Conservation (phyloP, 306 rosid species). For the Gastrolobium bilobum region DNA sequence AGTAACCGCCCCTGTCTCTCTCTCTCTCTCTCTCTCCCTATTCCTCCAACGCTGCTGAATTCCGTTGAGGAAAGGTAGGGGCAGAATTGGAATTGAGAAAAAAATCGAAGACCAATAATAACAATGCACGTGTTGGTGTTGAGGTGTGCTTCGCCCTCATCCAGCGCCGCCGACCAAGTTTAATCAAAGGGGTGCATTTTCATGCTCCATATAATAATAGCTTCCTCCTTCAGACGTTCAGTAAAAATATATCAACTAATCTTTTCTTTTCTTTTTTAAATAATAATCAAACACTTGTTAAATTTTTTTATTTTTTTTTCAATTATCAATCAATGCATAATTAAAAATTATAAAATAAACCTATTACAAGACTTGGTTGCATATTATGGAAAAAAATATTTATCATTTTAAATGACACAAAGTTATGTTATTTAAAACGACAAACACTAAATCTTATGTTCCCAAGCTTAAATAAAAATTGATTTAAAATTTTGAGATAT, state of each 20-base stretch:
- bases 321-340: too few relatives aligned
- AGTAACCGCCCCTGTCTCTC: slow-evolving; percentile 48
- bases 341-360: too few relatives aligned
- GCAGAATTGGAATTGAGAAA: slow-evolving; percentile 21
- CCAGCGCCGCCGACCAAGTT: slow-evolving; percentile 51
- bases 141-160: slow-evolving; percentile 38
- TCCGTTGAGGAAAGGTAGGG: slow-evolving; percentile 55
- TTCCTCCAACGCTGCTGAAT: slow-evolving; percentile 40
- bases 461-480: too few relatives aligned
- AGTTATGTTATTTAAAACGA: too few relatives aligned
- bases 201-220: not conserved
- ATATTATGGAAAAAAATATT: too few relatives aligned
- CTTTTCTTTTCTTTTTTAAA: too few relatives aligned
- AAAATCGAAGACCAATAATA: slow-evolving; percentile 20
- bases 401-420: too few relatives aligned
- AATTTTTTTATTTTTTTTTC: too few relatives aligned
- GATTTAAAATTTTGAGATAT: too few relatives aligned
- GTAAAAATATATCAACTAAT: not conserved
- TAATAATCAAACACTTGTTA: too few relatives aligned
- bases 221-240: not conserved
- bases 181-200: not conserved
- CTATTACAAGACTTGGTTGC: too few relatives aligned
- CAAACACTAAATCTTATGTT: too few relatives aligned
- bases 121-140: slow-evolving; percentile 48
- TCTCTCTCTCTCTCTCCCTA: slow-evolving; percentile 7